Evolutionary conservation across 768 basidiomycete genomes (phyloP).

Genomic region (Tylopilus cervinicoccineus): DNA sequence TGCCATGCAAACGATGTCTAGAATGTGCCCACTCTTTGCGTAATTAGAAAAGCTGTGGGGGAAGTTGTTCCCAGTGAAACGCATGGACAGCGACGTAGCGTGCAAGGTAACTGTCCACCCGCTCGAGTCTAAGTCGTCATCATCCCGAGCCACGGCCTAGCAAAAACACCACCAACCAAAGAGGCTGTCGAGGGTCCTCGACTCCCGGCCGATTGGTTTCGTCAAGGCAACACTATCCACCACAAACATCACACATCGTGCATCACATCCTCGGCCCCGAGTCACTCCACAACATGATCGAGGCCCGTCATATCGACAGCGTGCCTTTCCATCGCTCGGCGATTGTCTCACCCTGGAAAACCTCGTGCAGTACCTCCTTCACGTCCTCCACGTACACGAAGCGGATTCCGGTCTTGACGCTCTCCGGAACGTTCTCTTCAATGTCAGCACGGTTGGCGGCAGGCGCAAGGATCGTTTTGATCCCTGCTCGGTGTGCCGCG

Average conservation of each 20-base stretch:
- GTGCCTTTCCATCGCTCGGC: slow-evolving; percentile 69
- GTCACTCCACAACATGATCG: neutral
- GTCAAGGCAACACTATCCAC: neutral
- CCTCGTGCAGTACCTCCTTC: slow-evolving; percentile 82
- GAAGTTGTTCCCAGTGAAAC: too few relatives aligned
- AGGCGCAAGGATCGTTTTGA: slow-evolving; percentile 87
- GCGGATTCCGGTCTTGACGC: slow-evolving; percentile 91
- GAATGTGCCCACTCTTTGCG: neutral
- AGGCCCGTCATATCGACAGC: slow-evolving; percentile 29
- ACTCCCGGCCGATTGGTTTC: neutral
- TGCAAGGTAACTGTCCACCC: neutral
- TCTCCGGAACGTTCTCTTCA: slow-evolving; percentile 94
- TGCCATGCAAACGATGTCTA: slow-evolving; percentile 4
- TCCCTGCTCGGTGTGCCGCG: slow-evolving; percentile 94
- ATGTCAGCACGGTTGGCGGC: slow-evolving; percentile 90
- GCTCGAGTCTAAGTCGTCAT: neutral
- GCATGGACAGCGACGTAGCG: neutral
- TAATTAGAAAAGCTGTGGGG: too few relatives aligned
- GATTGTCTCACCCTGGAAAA: slow-evolving; percentile 63
- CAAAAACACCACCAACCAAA: neutral
- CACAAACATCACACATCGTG: neutral
- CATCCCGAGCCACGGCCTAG: neutral
- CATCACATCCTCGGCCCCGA: neutral
- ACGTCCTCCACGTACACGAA: slow-evolving; percentile 97
- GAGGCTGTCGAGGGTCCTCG: neutral